Conservation (phyloP, 2,329 filamentous ascomycete species). For the Epichloe festucae region DNA sequence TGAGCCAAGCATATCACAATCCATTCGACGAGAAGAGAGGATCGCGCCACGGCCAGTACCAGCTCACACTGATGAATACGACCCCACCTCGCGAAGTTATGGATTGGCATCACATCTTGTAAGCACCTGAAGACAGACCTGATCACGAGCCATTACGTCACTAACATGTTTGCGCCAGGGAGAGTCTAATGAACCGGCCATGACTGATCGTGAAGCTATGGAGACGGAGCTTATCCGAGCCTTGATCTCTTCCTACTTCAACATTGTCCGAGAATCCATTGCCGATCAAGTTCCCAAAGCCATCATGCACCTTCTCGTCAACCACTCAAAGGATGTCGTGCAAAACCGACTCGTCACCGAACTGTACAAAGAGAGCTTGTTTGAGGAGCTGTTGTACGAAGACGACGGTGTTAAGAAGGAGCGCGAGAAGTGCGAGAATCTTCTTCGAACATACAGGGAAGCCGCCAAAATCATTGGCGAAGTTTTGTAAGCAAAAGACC, state of each 20-base stretch:
- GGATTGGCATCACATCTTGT: conserved; percentile 43
- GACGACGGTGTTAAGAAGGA: conserved; percentile 96
- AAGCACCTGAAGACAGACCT: conserved; percentile 23
- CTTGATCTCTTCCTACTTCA: conserved; percentile 96
- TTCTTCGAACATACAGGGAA: conserved; percentile 91
- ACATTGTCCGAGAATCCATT: conserved; percentile 97
- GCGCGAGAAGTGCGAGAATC: conserved; percentile 94
- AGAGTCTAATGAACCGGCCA: conserved; percentile 61
- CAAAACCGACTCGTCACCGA: conserved; percentile 94
- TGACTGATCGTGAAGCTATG: conserved; percentile 91
- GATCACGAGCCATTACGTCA: neutral
- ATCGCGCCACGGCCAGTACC: conserved; percentile 37
- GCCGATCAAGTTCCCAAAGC: conserved; percentile 97
- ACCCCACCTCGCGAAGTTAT: conserved; percentile 25
- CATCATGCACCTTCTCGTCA: conserved; percentile 96
- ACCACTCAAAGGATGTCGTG: conserved; percentile 95
- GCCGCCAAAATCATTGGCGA: conserved; percentile 97
- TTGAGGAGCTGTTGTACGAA: conserved; percentile 89
- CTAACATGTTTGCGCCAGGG: conserved; percentile 25
- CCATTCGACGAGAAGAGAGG: conserved; percentile 60
- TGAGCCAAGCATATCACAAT: conserved; percentile 74
- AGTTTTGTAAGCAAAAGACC: conserved; percentile 48
- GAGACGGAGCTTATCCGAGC: conserved; percentile 95
- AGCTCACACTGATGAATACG: conserved; percentile 29
- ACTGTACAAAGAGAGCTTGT: conserved; percentile 82